Conservation (phyloP, 208 protist species). For the Endotrypanum monterogeii region DNA sequence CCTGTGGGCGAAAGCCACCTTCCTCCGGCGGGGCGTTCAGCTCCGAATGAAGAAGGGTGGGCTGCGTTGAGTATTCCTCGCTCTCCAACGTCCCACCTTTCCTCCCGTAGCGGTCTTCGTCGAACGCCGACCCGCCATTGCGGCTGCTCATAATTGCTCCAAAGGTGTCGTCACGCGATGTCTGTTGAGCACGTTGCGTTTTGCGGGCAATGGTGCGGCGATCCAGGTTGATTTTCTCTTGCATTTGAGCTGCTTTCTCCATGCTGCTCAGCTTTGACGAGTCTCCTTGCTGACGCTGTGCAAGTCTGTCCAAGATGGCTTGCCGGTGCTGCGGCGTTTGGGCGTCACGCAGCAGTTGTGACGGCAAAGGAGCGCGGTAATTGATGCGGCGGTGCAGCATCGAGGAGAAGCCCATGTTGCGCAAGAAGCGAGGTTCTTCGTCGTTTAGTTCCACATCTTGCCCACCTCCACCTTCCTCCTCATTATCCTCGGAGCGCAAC, state of each 20-base stretch:
- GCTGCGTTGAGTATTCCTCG: conserved; percentile 25
- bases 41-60: conserved; percentile 63
- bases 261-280: conserved; percentile 73
- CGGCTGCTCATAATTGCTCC: not conserved
- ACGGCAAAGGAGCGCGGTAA: conserved; percentile 78
- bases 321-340: conserved; percentile 84
- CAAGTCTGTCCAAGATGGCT: conserved; percentile 67
- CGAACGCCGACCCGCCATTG: not conserved
- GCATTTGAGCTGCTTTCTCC: conserved; percentile 67
- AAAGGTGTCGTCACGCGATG: conserved; percentile 4
- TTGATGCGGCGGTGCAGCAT: conserved; percentile 67
- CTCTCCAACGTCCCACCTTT: conserved; percentile 9
- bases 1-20: conserved; percentile 52
- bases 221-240: conserved; percentile 82
- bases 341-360: conserved; percentile 76
- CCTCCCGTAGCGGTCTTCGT: not conserved
- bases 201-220: conserved; percentile 66
- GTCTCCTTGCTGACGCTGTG: conserved; percentile 56
- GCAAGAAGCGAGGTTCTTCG: conserved; percentile 78
- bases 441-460: conserved; percentile 87
- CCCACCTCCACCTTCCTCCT: conserved; percentile 37
- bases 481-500: conserved; percentile 67
- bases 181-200: conserved; percentile 38
- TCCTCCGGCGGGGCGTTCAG: conserved; percentile 69
- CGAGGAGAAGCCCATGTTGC: conserved; percentile 57